phyloP scores from a whole-genome alignment of 768 basidiomycete genomes.

The Tubosaeta sp. region DNA sequence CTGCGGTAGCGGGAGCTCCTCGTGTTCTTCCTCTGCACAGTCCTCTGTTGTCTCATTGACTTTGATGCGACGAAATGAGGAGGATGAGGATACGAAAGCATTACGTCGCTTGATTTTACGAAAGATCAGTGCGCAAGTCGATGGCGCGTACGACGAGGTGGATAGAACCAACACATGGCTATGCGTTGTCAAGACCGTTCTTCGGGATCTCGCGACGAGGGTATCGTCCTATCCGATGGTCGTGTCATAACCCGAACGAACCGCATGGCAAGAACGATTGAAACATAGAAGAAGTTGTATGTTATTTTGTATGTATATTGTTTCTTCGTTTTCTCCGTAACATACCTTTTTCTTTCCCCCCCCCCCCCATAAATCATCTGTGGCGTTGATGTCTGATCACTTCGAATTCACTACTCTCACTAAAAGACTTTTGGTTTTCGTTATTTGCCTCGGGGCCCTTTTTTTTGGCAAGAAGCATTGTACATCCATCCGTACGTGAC shows the following conservation, averaged over 20 bases:
- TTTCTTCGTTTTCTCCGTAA: slow-evolving; percentile 7
- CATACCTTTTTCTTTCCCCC: neutral
- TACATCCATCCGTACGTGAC: neutral
- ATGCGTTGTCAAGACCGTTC: slow-evolving; percentile 58
- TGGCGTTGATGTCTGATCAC: neutral
- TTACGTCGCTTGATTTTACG: slow-evolving; percentile 61
- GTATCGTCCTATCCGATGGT: slow-evolving; percentile 5
- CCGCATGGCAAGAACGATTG: neutral
- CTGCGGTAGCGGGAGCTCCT: slow-evolving; percentile 10
- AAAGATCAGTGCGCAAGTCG: slow-evolving; percentile 56
- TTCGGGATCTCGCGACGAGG: slow-evolving; percentile 46
- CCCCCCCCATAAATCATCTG: neutral
- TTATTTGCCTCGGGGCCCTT: neutral
- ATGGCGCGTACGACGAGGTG: slow-evolving; percentile 58
- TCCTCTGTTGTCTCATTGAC: slow-evolving; percentile 44
- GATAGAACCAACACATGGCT: slow-evolving; percentile 59
- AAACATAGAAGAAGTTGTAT: slow-evolving; percentile 17
- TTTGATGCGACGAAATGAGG: slow-evolving; percentile 47
- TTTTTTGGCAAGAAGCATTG: neutral
- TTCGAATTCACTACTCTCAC: neutral
- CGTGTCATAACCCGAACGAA: slow-evolving; percentile 10
- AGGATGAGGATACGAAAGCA: slow-evolving; percentile 60
- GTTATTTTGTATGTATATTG: slow-evolving; percentile 33
- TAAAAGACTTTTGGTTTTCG: neutral
- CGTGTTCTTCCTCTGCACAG: slow-evolving; percentile 26